These are phyloP conservation scores for Asterionellopsis glacialis DNA, from an alignment of 108 stramenopile species.

Conservation along the genomic window DNA sequence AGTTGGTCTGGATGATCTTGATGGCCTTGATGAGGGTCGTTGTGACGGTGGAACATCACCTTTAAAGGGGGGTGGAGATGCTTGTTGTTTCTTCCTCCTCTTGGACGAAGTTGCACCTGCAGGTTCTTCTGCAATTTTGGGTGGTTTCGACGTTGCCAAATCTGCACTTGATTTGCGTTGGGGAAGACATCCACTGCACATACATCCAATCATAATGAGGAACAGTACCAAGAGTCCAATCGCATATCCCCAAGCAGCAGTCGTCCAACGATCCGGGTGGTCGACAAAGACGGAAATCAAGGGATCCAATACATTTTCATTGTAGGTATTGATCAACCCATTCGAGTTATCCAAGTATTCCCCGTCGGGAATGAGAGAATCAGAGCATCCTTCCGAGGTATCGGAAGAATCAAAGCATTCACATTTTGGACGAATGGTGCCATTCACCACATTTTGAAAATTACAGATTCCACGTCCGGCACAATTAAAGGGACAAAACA, in stretches of 20 bases:
- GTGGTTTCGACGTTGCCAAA: too few relatives aligned
- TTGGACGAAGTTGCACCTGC: too few relatives aligned
- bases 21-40: too few relatives aligned
- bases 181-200: constrained; percentile 27
- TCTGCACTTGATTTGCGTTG: too few relatives aligned
- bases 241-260: constrained; percentile 79
- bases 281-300: constrained; percentile 84
- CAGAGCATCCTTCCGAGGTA: constrained; percentile 72
- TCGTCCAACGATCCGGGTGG: constrained; percentile 80
- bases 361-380: constrained; percentile 63
- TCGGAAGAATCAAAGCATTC: constrained; percentile 76
- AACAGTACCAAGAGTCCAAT: constrained; percentile 71
- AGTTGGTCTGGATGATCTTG: too few relatives aligned
- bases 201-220: constrained; percentile 71
- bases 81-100: too few relatives aligned
- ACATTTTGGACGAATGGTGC: constrained; percentile 8
- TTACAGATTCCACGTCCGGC: constrained; percentile 79
- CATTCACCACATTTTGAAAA: constrained; percentile 39
- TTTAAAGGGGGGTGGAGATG: too few relatives aligned
- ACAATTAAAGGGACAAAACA: constrained; percentile 83
- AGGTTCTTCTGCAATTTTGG: too few relatives aligned
- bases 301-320: constrained; percentile 80
- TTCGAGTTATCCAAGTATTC: constrained; percentile 57
- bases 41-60: too few relatives aligned
- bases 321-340: constrained; percentile 58